Conservation (phyloP, 208 protist species). For the Acanthamoeba castellanii region DNA sequence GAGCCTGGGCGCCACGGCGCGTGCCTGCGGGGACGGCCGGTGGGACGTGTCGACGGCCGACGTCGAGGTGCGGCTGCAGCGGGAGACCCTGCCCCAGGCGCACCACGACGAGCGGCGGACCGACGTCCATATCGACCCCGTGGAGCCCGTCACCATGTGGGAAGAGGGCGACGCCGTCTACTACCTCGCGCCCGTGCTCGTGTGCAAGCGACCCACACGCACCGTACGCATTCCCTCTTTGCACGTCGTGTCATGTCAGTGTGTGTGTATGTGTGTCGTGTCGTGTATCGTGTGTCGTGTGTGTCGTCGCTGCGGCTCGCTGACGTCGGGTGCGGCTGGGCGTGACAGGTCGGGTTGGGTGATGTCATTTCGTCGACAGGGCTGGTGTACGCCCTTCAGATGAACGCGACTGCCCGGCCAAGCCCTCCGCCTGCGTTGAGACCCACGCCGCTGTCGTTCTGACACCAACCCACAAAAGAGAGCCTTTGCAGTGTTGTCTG, state of each 20-base stretch:
- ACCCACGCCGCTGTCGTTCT: too few relatives aligned
- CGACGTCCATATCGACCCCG: not conserved
- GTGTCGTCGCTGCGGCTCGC: not conserved
- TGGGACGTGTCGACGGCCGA: not conserved
- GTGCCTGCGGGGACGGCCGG: slow-evolving; percentile 33
- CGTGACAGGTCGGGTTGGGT: slow-evolving; percentile 24
- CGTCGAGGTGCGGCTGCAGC: not conserved
- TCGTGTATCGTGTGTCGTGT: too few relatives aligned
- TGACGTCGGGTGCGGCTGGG: too few relatives aligned
- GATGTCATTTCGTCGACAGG: slow-evolving; percentile 58
- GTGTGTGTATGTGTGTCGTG: not conserved
- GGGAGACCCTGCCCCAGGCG: slow-evolving; percentile 14
- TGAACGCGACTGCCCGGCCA: not conserved
- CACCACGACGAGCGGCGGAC: not conserved
- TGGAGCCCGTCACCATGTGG: not conserved
- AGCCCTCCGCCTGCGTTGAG: too few relatives aligned
- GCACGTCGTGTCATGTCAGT: not conserved
- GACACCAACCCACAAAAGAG: too few relatives aligned
- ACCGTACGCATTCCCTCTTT: not conserved
- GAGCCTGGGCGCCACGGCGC: slow-evolving; percentile 9
- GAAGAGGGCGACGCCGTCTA: slow-evolving; percentile 9
- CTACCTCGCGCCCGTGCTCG: slow-evolving; percentile 46
- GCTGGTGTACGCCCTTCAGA: slow-evolving; percentile 30
- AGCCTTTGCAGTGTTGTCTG: too few relatives aligned
- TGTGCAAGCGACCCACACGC: slow-evolving; percentile 53